These are phyloP conservation scores for Plasmodium gaboni DNA, from an alignment of 169 alveolate species.

Conservation along the genomic window DNA sequence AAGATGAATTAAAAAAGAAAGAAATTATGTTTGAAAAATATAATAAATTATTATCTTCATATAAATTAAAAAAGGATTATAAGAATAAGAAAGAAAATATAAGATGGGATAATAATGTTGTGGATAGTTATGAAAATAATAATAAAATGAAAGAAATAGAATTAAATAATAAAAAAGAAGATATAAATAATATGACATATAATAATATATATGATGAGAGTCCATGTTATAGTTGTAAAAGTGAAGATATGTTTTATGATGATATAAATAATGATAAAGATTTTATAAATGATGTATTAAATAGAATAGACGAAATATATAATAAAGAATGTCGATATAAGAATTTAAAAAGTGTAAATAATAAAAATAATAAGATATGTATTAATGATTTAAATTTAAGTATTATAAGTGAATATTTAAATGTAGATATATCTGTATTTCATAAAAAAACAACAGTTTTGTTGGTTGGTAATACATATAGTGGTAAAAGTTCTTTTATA, in stretches of 20 bases:
- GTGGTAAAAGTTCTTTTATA: constrained; percentile 69
- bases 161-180: neutral
- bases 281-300: constrained; percentile 24
- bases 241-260: constrained; percentile 1
- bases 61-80: constrained; percentile 16
- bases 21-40: constrained; percentile 42
- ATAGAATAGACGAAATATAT: constrained; percentile 63
- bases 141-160: neutral
- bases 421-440: constrained; percentile 65
- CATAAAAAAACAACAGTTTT: constrained; percentile 55
- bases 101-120: neutral
- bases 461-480: constrained; percentile 32
- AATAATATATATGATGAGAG: neutral
- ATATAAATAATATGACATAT: neutral
- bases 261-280: neutral
- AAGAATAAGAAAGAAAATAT: neutral
- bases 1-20: constrained; percentile 10
- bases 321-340: constrained; percentile 46
- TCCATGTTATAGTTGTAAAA: constrained; percentile 18
- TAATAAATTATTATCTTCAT: constrained; percentile 25
- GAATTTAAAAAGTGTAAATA: constrained; percentile 42
- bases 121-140: neutral
- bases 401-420: constrained; percentile 60
- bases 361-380: constrained; percentile 46
- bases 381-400: constrained; percentile 49